phyloP scores from a whole-genome alignment of 2,329 filamentous ascomycete genomes.

The Colletotrichum sp. region DNA sequence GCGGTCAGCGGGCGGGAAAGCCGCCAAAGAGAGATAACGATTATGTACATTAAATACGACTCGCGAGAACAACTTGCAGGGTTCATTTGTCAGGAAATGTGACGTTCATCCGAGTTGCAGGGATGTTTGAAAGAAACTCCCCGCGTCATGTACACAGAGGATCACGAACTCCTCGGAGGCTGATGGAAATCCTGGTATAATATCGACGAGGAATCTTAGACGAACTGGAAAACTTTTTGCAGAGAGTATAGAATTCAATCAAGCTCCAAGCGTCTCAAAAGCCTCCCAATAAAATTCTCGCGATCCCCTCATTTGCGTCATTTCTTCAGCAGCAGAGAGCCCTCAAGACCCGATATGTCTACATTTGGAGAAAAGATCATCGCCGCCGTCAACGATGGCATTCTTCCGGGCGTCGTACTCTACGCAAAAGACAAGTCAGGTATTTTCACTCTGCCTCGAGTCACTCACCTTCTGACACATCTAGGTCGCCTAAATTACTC shows the following conservation, averaged over 20 bases:
- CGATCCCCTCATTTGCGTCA: background rate
- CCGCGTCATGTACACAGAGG: background rate
- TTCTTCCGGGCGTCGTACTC: background rate
- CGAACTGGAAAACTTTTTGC: background rate
- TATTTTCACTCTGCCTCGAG: background rate
- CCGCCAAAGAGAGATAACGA: background rate
- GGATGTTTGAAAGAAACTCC: background rate
- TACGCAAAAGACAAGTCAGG: conserved; percentile 12
- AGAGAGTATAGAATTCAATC: background rate
- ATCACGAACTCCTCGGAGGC: background rate
- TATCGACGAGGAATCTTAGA: background rate
- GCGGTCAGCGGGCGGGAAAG: background rate
- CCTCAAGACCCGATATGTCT: background rate
- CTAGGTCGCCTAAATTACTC: conserved; percentile 1
- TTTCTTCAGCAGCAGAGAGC: background rate
- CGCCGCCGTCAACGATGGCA: background rate
- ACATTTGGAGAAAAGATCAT: background rate
- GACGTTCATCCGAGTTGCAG: background rate
- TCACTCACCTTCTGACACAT: background rate
- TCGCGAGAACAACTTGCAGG: background rate
- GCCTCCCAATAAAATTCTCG: background rate
- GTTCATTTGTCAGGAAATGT: background rate
- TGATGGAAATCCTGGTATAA: background rate
- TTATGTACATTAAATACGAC: background rate
- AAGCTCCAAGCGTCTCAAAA: background rate